Percentiles rank a stretch among this genome's conserved stretches.
phyloP scores from a whole-genome alignment of 2,329 filamentous ascomycete genomes.

The Zasmidium angulare region DNA sequence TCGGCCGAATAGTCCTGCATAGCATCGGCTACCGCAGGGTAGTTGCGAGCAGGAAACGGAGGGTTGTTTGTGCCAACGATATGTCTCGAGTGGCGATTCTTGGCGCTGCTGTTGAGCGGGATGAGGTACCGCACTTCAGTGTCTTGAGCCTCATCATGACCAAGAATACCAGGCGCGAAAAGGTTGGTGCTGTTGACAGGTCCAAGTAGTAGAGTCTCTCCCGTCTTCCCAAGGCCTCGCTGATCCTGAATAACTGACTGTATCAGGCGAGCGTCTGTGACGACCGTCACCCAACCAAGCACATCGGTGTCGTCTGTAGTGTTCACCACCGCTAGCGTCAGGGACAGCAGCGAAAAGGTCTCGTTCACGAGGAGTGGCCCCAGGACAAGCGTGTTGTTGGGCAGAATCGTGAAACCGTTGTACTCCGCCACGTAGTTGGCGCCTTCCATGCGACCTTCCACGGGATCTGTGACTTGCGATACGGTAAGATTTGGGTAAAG shows the following conservation, averaged over 20 bases:
- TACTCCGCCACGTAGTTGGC: constrained; percentile 41
- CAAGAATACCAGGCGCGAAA: constrained; percentile 37
- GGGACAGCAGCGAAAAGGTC: constrained; percentile 72
- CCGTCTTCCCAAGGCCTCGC: constrained; percentile 72
- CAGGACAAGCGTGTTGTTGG: constrained; percentile 63
- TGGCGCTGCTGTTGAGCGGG: constrained; percentile 29
- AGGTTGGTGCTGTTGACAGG: constrained; percentile 65
- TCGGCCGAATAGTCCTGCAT: constrained; percentile 46
- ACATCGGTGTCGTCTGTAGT: constrained; percentile 62
- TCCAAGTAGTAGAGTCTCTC: constrained; percentile 69
- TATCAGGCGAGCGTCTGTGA: constrained; percentile 67
- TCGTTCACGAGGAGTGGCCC: constrained; percentile 74
- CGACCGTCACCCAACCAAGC: constrained; percentile 78
- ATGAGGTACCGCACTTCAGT: constrained; percentile 31
- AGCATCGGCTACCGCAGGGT: constrained; percentile 62
- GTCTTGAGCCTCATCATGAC: constrained; percentile 21
- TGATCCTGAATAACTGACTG: constrained; percentile 60
- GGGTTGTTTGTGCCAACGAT: constrained; percentile 42
- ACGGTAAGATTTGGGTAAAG: constrained; percentile 77
- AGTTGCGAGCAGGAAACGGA: constrained; percentile 61
- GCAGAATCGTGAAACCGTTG: constrained; percentile 44
- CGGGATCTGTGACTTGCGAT: constrained; percentile 32
- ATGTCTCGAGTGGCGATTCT: constrained; percentile 29
- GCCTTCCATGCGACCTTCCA: constrained; percentile 34
- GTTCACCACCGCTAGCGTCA: constrained; percentile 77